These are phyloP conservation scores for Eucalyptus erythrocorys DNA, from an alignment of 345 rosid genomes.

Conservation along the genomic window DNA sequence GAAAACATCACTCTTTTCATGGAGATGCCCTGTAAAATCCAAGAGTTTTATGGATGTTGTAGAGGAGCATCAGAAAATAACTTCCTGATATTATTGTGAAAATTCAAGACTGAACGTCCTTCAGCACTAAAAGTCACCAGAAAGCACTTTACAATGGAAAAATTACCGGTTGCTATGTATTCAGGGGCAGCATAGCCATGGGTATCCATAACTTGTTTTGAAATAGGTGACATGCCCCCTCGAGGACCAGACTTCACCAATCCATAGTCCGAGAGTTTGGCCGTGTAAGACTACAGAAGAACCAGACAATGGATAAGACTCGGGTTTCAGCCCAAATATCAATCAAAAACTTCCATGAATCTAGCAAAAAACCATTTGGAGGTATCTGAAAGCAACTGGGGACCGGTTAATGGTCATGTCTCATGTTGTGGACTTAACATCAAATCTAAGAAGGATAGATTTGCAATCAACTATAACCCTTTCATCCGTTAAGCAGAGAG, in stretches of 20 bases:
- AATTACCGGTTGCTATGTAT: background rate
- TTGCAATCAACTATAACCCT: background rate
- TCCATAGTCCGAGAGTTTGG: background rate
- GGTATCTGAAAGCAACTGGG: background rate
- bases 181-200: background rate
- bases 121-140: background rate
- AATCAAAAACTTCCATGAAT: accelerated
- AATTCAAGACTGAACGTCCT: too few species aligned
- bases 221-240: background rate
- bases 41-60: too few species aligned
- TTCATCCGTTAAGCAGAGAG: background rate
- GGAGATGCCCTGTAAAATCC: background rate
- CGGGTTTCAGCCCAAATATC: too few species aligned
- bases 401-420: background rate
- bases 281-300: background rate
- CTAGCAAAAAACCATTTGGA: background rate
- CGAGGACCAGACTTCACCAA: background rate
- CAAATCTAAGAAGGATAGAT: background rate
- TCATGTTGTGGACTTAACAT: background rate
- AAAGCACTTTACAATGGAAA: background rate
- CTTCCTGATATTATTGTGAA: too few species aligned
- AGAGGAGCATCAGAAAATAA: too few species aligned
- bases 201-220: background rate
- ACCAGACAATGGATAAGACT: background rate
- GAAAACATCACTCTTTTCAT: background rate